Conservation (phyloP, 176 grass and related monocot species). For the sorghum (Sorghum bicolor) region DNA sequence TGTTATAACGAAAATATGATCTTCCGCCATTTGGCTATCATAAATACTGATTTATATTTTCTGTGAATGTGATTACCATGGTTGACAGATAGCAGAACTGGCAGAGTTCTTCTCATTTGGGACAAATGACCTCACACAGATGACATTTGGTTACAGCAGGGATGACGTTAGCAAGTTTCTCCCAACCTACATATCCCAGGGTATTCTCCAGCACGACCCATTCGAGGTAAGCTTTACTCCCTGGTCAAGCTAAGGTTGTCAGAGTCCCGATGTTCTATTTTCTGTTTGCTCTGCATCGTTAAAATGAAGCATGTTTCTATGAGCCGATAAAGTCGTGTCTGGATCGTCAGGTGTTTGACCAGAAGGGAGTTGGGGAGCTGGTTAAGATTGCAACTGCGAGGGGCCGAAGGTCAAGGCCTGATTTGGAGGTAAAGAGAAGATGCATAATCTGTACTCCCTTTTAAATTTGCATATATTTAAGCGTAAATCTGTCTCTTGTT, state of each 20-base stretch:
- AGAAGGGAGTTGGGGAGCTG: conserved; percentile 81
- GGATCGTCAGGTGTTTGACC: conserved; percentile 60
- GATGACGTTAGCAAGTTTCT: conserved; percentile 93
- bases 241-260: not conserved
- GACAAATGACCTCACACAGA: conserved; percentile 92
- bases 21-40: not conserved
- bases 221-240: conserved; percentile 66
- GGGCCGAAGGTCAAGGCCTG: conserved; percentile 67
- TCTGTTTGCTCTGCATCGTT: not conserved
- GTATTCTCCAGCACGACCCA: conserved; percentile 90
- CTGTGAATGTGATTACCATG: not conserved
- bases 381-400: conserved; percentile 73
- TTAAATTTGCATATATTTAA: not conserved
- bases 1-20: not conserved
- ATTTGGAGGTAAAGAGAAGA: conserved; percentile 55
- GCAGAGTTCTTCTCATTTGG: conserved; percentile 97
- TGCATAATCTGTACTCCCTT: not conserved
- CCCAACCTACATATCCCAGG: conserved; percentile 77
- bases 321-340: not conserved
- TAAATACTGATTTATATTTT: not conserved
- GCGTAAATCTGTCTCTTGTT: not conserved
- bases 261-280: not conserved
- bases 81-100: conserved; percentile 73
- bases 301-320: not conserved
- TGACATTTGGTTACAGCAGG: conserved; percentile 96